Base-by-base conservation (phyloP, 441 rosid species). In the Raphanus hybrid region DNA sequence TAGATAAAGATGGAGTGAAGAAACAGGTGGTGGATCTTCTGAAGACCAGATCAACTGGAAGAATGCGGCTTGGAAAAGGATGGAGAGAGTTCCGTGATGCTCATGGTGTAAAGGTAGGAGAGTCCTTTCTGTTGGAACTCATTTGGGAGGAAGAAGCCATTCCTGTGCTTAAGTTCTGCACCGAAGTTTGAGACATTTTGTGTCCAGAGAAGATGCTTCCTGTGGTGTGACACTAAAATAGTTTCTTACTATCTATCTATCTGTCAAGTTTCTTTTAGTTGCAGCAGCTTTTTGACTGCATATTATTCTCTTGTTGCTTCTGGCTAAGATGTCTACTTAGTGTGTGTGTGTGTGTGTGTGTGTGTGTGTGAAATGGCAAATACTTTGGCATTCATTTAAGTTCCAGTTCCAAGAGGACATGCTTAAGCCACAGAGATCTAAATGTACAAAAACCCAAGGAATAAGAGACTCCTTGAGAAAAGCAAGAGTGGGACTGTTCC, bases 51-150 rank as follows among this genome's bases (percentile, higher is more conserved):
- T 5, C 0, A 5, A 1, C 8, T 3, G 3, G 60, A 68, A 1
- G 0, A n/a, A 50, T 78, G 70, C 27, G 78, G 14, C 1, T 68
- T 8, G 82, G 82, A 9, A 73, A 73, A 67, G 81, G 81, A 18
- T 73, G 81, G 78, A 78, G 70, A 73, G 29, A 73, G 15, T 78
- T 67, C 66, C 68, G 74, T 62, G 29, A 37, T 8, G 70, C 70
- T 67, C 50, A 78, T 16, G 74, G 66, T 10, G 12, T 78, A 8
- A 73, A 67, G 66, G 9, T 68, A 52, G 6, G 2, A 23, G 66
- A 67, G 2, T 14, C 81, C 6, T 78, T 78, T 68, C 60, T 67
- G 65, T 61, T 73, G 74, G 78, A 78, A 69, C 61, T 78, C 41
- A 12, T 73, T 27, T 27, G 74, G 69, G 69, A 43, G 1, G 50